A percentile compares a stretch with the other conserved stretches of the same genome.
These are phyloP conservation scores for Dimocarpus longan DNA, from an alignment of 345 rosid species.

Conservation along the genomic window DNA sequence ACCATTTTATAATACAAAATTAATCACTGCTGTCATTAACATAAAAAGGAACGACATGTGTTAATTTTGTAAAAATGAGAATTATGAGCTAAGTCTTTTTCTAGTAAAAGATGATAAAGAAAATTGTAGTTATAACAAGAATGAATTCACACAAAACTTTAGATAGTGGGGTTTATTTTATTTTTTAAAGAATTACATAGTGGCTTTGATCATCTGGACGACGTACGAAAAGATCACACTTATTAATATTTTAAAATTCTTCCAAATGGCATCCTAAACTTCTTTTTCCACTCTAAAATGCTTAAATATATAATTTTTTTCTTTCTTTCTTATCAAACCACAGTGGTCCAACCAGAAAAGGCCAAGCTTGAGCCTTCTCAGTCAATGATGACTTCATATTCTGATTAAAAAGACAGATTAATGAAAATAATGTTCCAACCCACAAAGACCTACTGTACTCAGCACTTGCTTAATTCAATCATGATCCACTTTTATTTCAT, in stretches of 20 bases:
- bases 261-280: neutral
- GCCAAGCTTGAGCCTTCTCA: constrained; percentile 9
- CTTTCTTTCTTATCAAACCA: neutral
- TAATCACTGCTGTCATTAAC: too few species aligned
- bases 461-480: constrained; percentile 24
- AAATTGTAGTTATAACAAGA: neutral
- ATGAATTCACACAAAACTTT: too few species aligned
- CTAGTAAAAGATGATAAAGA: neutral
- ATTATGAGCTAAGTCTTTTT: too few species aligned
- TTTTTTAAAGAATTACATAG: too few species aligned
- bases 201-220: neutral
- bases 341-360: constrained; percentile 16
- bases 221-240: neutral
- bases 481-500: constrained; percentile 10
- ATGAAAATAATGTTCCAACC: neutral
- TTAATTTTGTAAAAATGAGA: too few species aligned
- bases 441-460: constrained; percentile 6
- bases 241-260: neutral
- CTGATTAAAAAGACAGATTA: constrained; percentile 17
- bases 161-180: too few species aligned
- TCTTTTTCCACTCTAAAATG: neutral
- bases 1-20: too few species aligned
- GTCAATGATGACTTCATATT: constrained; percentile 31
- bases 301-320: neutral
- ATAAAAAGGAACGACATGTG: too few species aligned